Evolutionary conservation across 768 basidiomycete species (phyloP).

Genomic region (Floccularia luteovirens): DNA sequence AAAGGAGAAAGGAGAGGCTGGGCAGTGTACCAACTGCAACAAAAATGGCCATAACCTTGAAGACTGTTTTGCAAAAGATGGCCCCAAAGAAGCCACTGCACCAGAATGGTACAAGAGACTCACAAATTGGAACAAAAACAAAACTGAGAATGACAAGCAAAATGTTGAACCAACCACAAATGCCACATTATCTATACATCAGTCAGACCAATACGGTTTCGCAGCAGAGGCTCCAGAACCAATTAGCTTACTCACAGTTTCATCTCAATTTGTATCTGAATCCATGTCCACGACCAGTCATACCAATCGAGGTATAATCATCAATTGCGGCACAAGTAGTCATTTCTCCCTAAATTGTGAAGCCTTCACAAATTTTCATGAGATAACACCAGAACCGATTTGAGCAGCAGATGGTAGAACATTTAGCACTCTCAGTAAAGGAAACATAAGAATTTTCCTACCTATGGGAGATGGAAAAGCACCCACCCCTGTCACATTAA

Average conservation of each 20-base stretch:
- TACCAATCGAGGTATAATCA: conserved; percentile 7
- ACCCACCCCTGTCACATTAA: conserved; percentile 11
- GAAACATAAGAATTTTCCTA: conserved; percentile 16
- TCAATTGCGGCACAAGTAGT: conserved; percentile 22
- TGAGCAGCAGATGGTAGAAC: conserved; percentile 17
- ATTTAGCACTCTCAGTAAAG: conserved; percentile 17
- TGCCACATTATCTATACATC: conserved; percentile 1
- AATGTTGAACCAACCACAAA: not conserved
- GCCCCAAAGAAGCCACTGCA: conserved; percentile 19
- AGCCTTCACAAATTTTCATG: conserved; percentile 15
- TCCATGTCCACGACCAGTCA: not conserved
- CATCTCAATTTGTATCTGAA: conserved; percentile 7
- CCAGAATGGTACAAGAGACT: conserved; percentile 15
- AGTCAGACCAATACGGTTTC: no score
- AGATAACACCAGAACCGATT: conserved; percentile 13
- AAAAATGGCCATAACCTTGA: conserved; percentile 15
- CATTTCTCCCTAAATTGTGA: conserved; percentile 22
- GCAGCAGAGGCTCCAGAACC: no score
- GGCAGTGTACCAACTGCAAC: conserved; percentile 19
- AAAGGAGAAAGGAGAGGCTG: conserved; percentile 6
- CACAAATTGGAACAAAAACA: conserved; percentile 5
- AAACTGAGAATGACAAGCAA: conserved; percentile 7
- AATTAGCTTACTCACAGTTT: not conserved
- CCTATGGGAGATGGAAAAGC: conserved; percentile 14
- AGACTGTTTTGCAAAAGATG: conserved; percentile 22